Evolutionary conservation across 352 stramenopile genomes (phyloP), one percentile per base, ranked within the genome.

Genomic region (Peronosclerospora sorghi): DNA sequence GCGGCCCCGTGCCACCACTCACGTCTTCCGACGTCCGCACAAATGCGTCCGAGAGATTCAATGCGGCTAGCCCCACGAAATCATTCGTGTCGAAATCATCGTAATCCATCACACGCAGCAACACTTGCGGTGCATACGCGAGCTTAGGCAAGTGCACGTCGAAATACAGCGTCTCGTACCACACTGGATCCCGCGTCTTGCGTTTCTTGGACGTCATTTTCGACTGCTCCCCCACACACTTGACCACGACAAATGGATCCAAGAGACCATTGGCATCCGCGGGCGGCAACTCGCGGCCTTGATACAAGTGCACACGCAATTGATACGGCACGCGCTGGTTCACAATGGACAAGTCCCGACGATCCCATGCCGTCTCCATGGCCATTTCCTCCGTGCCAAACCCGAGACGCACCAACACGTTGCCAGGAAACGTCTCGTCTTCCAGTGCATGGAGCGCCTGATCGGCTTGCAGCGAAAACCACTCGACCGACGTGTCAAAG

Each of bases 141-240:
- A 84, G 56, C 8, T 79, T 72, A 3, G 78, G 78, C 21, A 95
- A 47, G 32, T 87, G 86, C 15, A 92, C 76, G 35, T 93, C 75
- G 27, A 92, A 94, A 57, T 83, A 81, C 10, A 92, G 43, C 4
- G 79, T 95, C 52, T 94, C 72, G 59, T 95, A 95, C 57, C 65
- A 95, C n/a, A 84, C 48, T 9, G 83, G 80, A 48, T 95, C 77
- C 43, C 73, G 50, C 1, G 80, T 95, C 51, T 81, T 83, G 43
- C 71, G 74, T 57, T 89, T 85, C 14, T 73, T 69, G 8, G 68
- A 69, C 0, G 76, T 86, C 37, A 76, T 49, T 42, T 87, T 85
- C 1, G 69, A 48, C 38, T 95, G 86, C 27, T 85, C 73, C 4
- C 75, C 75, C 69, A 86, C 79, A 45, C 81, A 89, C 20, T 71